Evolutionary conservation across 495 filamentous ascomycete species (phyloP).

Genomic region (Glarea lozoyensis): DNA sequence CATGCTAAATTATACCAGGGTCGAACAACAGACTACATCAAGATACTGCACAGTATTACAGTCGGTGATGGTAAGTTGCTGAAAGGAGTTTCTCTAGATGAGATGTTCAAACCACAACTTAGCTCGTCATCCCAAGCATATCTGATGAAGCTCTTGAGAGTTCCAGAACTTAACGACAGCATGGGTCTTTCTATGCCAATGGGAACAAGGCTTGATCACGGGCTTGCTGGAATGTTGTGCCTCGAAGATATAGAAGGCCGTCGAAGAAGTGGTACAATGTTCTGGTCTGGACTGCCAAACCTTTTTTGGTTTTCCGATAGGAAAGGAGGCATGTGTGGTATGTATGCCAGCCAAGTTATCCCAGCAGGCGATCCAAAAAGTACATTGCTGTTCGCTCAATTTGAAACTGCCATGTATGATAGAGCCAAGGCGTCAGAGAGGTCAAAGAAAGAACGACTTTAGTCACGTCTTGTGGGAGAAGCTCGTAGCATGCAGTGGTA

Average conservation of each 20-base stretch:
- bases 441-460: too few relatives aligned
- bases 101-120: slow-evolving; percentile 36
- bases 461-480: too few relatives aligned
- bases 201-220: background rate
- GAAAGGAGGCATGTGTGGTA: background rate
- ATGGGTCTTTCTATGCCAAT: background rate
- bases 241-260: background rate
- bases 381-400: background rate
- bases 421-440: too few relatives aligned
- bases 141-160: background rate
- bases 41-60: slow-evolving; percentile 34
- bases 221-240: background rate
- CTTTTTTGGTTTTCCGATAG: background rate
- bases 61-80: slow-evolving; percentile 35
- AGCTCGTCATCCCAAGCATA: background rate
- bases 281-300: background rate
- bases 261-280: background rate
- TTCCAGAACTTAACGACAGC: background rate
- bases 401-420: background rate
- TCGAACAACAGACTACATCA: slow-evolving; percentile 28
- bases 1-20: too few relatives aligned
- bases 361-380: slow-evolving; percentile 1
- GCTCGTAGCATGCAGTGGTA: too few relatives aligned
- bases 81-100: slow-evolving; percentile 26
- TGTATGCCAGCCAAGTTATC: slow-evolving; percentile 7